Evolutionary conservation across 176 grass and related monocot genomes (phyloP).

Genomic region (Cymbopogon citratus): DNA sequence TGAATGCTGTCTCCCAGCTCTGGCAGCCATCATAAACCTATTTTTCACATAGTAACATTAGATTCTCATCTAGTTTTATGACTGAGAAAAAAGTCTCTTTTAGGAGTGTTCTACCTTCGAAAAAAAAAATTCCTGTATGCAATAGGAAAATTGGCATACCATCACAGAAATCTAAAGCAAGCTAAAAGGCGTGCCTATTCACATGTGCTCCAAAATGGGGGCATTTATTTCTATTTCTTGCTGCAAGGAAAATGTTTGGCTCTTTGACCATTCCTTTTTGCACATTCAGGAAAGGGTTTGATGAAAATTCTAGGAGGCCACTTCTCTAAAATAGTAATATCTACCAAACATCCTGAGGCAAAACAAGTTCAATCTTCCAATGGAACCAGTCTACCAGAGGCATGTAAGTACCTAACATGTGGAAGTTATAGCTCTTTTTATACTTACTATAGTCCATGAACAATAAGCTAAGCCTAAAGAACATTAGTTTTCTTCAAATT

Average conservation of each 20-base stretch:
- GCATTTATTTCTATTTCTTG: neutral
- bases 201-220: neutral
- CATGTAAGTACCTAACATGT: neutral
- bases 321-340: neutral
- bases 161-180: neutral
- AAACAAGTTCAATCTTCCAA: neutral
- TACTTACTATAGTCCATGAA: neutral
- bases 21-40: conserved; percentile 4
- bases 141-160: neutral
- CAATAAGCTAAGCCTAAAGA: neutral
- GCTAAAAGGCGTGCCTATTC: neutral
- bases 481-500: neutral
- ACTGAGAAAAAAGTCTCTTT: neutral
- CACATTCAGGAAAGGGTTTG: neutral
- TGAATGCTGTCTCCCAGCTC: neutral
- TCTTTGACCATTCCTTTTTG: neutral
- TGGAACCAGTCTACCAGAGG: neutral
- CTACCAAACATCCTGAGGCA: neutral
- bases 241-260: neutral
- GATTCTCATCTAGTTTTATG: neutral
- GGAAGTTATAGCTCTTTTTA: neutral
- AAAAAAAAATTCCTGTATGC: neutral
- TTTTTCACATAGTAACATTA: neutral
- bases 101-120: neutral
- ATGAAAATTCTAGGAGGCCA: neutral